Evolutionary conservation across 495 filamentous ascomycete genomes (phyloP).

Genomic region (Pyrenula massariospora): DNA sequence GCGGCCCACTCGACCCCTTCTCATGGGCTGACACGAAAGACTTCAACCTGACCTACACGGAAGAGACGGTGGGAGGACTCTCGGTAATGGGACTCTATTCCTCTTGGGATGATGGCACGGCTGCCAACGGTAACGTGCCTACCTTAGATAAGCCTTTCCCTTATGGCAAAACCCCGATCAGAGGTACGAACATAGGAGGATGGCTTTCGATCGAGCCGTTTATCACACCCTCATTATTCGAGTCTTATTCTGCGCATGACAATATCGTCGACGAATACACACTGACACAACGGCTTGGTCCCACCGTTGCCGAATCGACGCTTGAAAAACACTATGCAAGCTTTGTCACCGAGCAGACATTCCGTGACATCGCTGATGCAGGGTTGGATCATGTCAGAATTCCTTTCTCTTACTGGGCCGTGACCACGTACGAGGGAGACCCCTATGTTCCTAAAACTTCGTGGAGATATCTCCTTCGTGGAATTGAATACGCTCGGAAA

Average conservation of each 20-base stretch:
- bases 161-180: slow-evolving; percentile 70
- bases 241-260: slow-evolving; percentile 43
- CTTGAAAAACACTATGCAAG: slow-evolving; percentile 85
- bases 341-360: slow-evolving; percentile 75
- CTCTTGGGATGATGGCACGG: slow-evolving; percentile 72
- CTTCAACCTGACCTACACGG: slow-evolving; percentile 92
- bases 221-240: slow-evolving; percentile 86
- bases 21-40: slow-evolving; percentile 85
- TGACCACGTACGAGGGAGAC: slow-evolving; percentile 74
- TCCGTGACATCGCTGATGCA: slow-evolving; percentile 71
- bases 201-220: slow-evolving; percentile 94
- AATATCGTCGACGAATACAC: slow-evolving; percentile 85
- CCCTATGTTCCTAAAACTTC: slow-evolving; percentile 77
- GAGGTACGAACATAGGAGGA: slow-evolving; percentile 88
- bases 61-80: slow-evolving; percentile 70
- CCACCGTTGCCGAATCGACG: slow-evolving; percentile 39
- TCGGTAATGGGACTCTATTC: slow-evolving; percentile 82
- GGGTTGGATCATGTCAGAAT: slow-evolving; percentile 96
- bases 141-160: slow-evolving; percentile 54
- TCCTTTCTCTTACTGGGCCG: slow-evolving; percentile 90
- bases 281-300: slow-evolving; percentile 56
- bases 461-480: slow-evolving; percentile 90
- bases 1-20: slow-evolving; percentile 78
- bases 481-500: slow-evolving; percentile 86
- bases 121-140: slow-evolving; percentile 69